Evolutionary conservation across 441 rosid species (phyloP).

Genomic region (Corymbia citriodora): DNA sequence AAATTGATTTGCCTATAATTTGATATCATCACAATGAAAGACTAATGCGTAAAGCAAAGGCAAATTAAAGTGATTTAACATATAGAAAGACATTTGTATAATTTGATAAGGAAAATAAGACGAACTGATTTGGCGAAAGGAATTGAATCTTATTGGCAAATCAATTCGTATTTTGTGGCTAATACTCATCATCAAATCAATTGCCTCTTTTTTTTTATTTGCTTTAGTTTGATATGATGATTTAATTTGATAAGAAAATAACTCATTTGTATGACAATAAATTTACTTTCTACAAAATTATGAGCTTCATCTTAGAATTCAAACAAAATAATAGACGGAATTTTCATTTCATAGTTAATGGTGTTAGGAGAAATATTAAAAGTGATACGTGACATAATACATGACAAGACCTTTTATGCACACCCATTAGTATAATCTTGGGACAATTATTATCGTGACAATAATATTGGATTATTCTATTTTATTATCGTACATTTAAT

Average conservation of each 20-base stretch:
- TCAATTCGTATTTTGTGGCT: background rate
- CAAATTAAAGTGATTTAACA: background rate
- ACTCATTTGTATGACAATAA: background rate
- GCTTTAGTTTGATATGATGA: background rate
- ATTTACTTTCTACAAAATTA: background rate
- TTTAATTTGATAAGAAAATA: background rate
- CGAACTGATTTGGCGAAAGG: background rate
- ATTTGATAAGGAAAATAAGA: background rate
- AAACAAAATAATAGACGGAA: background rate
- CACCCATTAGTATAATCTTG: background rate
- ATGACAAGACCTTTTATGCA: fast-evolving
- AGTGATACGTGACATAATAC: background rate
- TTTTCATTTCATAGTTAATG: background rate
- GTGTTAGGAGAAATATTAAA: background rate
- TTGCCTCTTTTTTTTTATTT: background rate
- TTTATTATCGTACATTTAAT: background rate
- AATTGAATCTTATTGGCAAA: background rate
- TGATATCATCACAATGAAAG: background rate
- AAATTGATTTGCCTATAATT: background rate
- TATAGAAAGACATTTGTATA: background rate
- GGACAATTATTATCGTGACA: background rate
- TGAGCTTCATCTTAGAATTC: background rate
- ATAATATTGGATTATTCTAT: background rate
- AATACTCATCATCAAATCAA: background rate
- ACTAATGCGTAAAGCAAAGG: background rate